Percentiles rank a stretch among this genome's conserved stretches.
phyloP scores from a whole-genome alignment of 192 early-diverging fungal species.

The Mortierella antarctica region DNA sequence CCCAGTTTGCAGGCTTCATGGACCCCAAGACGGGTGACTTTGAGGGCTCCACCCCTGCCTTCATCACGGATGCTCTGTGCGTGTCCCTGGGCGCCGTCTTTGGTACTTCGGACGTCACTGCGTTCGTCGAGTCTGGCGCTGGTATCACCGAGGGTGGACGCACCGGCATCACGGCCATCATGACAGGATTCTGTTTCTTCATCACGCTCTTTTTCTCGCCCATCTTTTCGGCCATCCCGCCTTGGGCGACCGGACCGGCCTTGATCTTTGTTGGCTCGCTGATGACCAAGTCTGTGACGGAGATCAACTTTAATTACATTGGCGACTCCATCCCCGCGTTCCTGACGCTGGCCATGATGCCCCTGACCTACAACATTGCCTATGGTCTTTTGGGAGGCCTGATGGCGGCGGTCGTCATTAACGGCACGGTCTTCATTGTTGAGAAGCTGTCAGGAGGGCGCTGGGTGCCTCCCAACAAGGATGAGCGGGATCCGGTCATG shows the following conservation, averaged over 20 bases:
- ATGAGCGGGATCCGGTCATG: constrained; percentile 47
- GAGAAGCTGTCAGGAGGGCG: constrained; percentile 67
- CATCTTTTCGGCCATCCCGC: constrained; percentile 86
- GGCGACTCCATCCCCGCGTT: constrained; percentile 85
- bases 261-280: constrained; percentile 82
- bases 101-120: constrained; percentile 80
- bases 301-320: constrained; percentile 85
- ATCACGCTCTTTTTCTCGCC: constrained; percentile 85
- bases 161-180: constrained; percentile 81
- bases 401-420: constrained; percentile 75
- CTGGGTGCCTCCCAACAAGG: constrained; percentile 55
- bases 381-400: constrained; percentile 84
- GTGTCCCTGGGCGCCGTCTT: constrained; percentile 77
- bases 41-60: constrained; percentile 79
- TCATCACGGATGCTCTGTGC: constrained; percentile 75
- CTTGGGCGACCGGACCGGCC: constrained; percentile 87
- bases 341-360: constrained; percentile 80
- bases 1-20: constrained; percentile 81
- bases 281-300: constrained; percentile 76
- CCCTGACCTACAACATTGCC: constrained; percentile 83
- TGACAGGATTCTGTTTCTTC: constrained; percentile 77
- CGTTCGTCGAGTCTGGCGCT: constrained; percentile 86
- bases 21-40: constrained; percentile 80
- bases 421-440: constrained; percentile 67
- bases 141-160: constrained; percentile 85